Conservation (phyloP, 129 eudicot genomes). For the Oenanthe sinensis region DNA sequence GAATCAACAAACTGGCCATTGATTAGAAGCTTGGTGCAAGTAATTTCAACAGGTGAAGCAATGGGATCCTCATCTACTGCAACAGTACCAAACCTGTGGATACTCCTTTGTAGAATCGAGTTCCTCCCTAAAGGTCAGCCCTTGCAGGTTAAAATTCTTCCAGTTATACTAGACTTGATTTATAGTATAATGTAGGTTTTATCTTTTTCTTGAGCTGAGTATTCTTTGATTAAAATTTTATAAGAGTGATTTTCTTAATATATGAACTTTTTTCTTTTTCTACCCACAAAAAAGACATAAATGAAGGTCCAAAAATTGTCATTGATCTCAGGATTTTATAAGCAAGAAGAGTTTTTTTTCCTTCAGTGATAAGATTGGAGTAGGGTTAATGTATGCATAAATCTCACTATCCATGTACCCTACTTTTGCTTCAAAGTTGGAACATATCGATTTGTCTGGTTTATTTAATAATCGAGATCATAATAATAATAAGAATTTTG, state of each 20-base stretch:
- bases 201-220: not conserved
- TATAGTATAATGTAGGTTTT: too few species aligned
- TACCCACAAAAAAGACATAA: too few species aligned
- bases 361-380: too few species aligned
- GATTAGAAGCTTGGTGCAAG: constrained; percentile 8
- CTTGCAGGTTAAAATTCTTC: not conserved
- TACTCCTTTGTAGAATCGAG: not conserved
- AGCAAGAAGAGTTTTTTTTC: too few species aligned
- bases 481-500: too few species aligned
- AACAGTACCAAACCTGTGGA: not conserved
- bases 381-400: too few species aligned
- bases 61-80: not conserved
- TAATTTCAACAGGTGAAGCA: not conserved
- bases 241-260: too few species aligned
- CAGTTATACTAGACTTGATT: not conserved
- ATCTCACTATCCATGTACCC: too few species aligned
- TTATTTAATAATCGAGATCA: not conserved
- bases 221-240: not conserved
- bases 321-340: too few species aligned
- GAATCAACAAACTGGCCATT: constrained; percentile 7
- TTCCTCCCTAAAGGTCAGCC: not conserved
- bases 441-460: not conserved
- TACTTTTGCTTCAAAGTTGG: too few species aligned
- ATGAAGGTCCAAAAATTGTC: too few species aligned
- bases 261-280: too few species aligned